phyloP scores from a whole-genome alignment of 306 rosid genomes.

The Amphicarpaea edgeworthii region DNA sequence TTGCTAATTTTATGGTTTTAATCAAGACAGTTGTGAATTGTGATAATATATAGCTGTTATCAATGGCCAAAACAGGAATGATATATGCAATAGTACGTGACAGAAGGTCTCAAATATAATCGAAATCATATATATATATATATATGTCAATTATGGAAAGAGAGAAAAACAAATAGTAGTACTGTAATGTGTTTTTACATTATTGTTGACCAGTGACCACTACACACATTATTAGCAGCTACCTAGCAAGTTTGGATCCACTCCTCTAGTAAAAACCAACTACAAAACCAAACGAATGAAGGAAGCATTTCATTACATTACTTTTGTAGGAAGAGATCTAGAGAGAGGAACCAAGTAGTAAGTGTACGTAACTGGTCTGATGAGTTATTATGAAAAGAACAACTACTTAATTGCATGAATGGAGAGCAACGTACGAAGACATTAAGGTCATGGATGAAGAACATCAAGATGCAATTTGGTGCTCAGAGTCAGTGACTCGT shows the following conservation, averaged over 20 bases:
- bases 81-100: background rate
- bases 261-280: constrained; percentile 20
- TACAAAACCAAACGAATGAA: constrained; percentile 13
- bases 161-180: constrained; percentile 33
- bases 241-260: constrained; percentile 42
- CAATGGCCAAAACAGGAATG: background rate
- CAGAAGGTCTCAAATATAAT: background rate
- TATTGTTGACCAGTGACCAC: constrained; percentile 48
- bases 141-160: background rate
- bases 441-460: no score
- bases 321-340: background rate
- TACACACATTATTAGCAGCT: constrained; percentile 41
- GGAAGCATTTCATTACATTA: constrained; percentile 14
- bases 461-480: constrained; percentile 57
- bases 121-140: background rate
- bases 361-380: constrained; percentile 38
- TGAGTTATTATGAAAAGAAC: constrained; percentile 14
- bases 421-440: background rate
- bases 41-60: background rate
- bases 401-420: constrained; percentile 33
- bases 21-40: background rate
- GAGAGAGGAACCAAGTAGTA: constrained; percentile 23
- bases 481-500: constrained; percentile 64
- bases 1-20: background rate
- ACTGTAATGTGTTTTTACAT: constrained; percentile 53